A percentile compares a stretch with the other conserved stretches of the same genome.
Conservation (phyloP, 345 rosid genomes). For the Citrus cavaleriei region DNA sequence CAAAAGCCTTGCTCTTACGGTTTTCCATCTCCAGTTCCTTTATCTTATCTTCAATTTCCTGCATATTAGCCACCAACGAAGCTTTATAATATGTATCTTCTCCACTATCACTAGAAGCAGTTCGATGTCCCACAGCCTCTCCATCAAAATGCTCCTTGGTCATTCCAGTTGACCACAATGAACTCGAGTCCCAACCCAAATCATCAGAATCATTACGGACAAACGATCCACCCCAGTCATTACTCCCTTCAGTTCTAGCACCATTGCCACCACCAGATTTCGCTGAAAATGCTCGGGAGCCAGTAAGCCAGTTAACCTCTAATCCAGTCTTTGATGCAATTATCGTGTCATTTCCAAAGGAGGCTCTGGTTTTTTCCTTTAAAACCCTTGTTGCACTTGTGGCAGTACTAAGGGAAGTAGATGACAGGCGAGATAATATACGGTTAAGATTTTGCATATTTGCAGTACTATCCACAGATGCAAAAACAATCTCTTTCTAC, state of each 20-base stretch:
- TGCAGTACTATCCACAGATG: background rate
- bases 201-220: slow-evolving; percentile 36
- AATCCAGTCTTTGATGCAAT: slow-evolving; percentile 18
- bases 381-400: slow-evolving; percentile 21
- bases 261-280: slow-evolving; percentile 32
- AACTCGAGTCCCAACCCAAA: slow-evolving; percentile 65
- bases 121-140: slow-evolving; percentile 36
- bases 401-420: slow-evolving; percentile 30
- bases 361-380: slow-evolving; percentile 6
- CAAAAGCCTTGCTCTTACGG: slow-evolving; percentile 42
- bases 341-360: background rate
- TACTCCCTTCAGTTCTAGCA: slow-evolving; percentile 31
- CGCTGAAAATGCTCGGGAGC: slow-evolving; percentile 36
- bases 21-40: slow-evolving; percentile 45
- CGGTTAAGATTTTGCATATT: slow-evolving; percentile 44
- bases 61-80: slow-evolving; percentile 32
- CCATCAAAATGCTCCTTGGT: slow-evolving; percentile 95
- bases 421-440: slow-evolving; percentile 39
- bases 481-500: background rate
- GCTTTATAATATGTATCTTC: slow-evolving; percentile 22
- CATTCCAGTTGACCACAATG: slow-evolving; percentile 89
- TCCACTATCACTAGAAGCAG: slow-evolving; percentile 23
- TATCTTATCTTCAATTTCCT: slow-evolving; percentile 47
- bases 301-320: slow-evolving; percentile 8
- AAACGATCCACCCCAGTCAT: slow-evolving; percentile 44